Conservation (phyloP, 495 filamentous ascomycete genomes). For the Elasticomyces elasticus region DNA sequence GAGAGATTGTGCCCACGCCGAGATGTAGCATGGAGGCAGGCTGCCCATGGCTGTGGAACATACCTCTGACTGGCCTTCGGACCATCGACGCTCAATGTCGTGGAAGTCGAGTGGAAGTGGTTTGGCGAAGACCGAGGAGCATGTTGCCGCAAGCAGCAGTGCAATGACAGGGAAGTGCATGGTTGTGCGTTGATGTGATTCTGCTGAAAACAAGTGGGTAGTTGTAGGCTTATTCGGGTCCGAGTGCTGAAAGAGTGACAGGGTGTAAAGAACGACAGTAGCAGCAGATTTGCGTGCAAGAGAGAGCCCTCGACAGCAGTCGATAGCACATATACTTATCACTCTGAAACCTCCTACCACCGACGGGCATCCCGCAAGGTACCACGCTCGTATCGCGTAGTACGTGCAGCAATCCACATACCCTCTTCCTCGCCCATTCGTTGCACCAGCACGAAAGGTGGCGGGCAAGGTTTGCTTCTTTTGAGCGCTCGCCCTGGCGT, state of each 20-base stretch:
- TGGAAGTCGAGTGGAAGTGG: constrained; percentile 7
- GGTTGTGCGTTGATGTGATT: not conserved
- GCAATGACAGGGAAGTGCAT: constrained; percentile 7
- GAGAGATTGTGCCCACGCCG: constrained; percentile 3
- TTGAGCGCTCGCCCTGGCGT: constrained; percentile 1
- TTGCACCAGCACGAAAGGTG: not conserved
- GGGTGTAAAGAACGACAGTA: not conserved
- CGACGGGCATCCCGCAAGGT: not conserved
- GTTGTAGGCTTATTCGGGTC: not conserved
- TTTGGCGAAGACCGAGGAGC: constrained; percentile 2
- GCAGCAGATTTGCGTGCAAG: not conserved
- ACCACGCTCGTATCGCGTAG: not conserved
- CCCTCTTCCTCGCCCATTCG: not conserved
- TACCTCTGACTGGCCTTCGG: constrained; percentile 19
- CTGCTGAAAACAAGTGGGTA: not conserved
- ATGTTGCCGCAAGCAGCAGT: constrained; percentile 10
- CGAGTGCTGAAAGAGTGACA: not conserved
- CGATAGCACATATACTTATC: not conserved
- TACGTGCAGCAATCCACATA: not conserved
- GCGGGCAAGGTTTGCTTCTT: not conserved
- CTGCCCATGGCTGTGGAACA: constrained; percentile 3
- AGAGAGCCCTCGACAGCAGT: not conserved
- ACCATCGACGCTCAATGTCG: constrained; percentile 16
- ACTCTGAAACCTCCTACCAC: not conserved
- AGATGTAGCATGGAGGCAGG: constrained; percentile 10